These are phyloP conservation scores for Fusarium verrucosum DNA, from an alignment of 2,329 filamentous ascomycete species.

Conservation along the genomic window DNA sequence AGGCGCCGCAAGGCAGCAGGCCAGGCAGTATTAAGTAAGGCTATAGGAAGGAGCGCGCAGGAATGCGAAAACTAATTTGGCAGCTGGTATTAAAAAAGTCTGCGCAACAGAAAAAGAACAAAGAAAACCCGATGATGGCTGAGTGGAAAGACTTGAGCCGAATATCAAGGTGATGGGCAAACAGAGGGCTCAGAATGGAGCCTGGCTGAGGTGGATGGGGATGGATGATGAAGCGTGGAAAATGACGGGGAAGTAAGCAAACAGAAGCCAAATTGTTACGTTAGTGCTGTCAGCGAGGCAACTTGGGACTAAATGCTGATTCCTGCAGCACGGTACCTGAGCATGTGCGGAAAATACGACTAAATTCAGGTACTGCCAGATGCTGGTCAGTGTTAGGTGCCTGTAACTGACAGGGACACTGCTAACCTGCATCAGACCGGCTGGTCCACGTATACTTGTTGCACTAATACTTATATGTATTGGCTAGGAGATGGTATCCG, in stretches of 20 bases:
- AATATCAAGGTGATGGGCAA: conserved; percentile 33
- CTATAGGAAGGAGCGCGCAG: conserved; percentile 22
- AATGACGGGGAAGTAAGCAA: conserved; percentile 33
- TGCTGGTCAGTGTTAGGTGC: background rate
- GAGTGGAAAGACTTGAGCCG: conserved; percentile 15
- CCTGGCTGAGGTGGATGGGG: conserved; percentile 24
- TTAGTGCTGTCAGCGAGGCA: conserved; percentile 35
- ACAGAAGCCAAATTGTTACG: conserved; percentile 19
- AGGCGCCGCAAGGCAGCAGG: conserved; percentile 33
- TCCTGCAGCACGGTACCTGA: background rate
- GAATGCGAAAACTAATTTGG: conserved; percentile 17
- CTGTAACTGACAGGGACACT: no score
- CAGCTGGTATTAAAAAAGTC: conserved; percentile 28
- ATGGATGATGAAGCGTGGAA: conserved; percentile 32
- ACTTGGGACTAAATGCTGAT: background rate
- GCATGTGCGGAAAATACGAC: no score
- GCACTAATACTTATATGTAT: no score
- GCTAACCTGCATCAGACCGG: background rate
- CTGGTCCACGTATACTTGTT: no score
- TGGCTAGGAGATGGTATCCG: no score
- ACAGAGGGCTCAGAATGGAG: conserved; percentile 31
- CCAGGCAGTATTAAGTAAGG: conserved; percentile 23
- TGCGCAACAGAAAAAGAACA: conserved; percentile 22
- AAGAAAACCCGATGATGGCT: conserved; percentile 25
- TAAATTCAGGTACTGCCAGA: background rate